Base-by-base conservation (phyloP, 495 filamentous ascomycete species). In the Collariella sp. region DNA sequence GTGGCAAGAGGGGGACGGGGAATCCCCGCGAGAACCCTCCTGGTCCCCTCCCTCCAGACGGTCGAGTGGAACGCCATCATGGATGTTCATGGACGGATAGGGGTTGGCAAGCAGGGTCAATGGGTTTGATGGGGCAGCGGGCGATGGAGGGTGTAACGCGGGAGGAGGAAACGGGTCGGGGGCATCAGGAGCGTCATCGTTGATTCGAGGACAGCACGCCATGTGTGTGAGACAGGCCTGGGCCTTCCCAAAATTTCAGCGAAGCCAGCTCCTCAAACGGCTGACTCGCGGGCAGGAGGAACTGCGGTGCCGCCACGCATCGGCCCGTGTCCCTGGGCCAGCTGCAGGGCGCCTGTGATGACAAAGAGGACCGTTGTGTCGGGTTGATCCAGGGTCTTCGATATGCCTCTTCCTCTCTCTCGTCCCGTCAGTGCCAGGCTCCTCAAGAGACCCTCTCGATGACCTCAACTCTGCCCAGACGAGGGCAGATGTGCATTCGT, bases 61-160 rank as follows among this genome's bases (percentile, higher is more conserved):
- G 41, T 24, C 54, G 47, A 57, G 47, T 57, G 54, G 47, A 46
- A 46, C 47, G 31, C 31, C 2, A 19, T 31, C 9, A 19, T 9
- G 39, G 45, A 47, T 31, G 24, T 18, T n/a, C n/a, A 15, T 39
- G 47, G 47, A 50, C 20, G 29, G 10, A 3, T 35, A 16, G 13
- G 26, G 10, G 22, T 13, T 42, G 39, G 19, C n/a, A 50, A 56
- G 46, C 53, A 46, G 53, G 52, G 52, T 54, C 10, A 26, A 15
- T 5, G 26, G 10, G 36, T 41, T 16, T 1, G 40, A n/a, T 7
- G 46, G 18, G 33, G 22, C 33, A 41, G 20, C n/a, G n/a, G n/a
- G n/a, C n/a, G n/a, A n/a, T n/a, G n/a, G n/a, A 11, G 39, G 47
- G 35, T 49, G 46, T 40, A n/a, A 50, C 36, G 34, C 31, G 22